A percentile compares a stretch with the other conserved stretches of the same genome.
Evolutionary conservation across 257 asterid genomes (phyloP).

Genomic region (Cruciata laevipes): DNA sequence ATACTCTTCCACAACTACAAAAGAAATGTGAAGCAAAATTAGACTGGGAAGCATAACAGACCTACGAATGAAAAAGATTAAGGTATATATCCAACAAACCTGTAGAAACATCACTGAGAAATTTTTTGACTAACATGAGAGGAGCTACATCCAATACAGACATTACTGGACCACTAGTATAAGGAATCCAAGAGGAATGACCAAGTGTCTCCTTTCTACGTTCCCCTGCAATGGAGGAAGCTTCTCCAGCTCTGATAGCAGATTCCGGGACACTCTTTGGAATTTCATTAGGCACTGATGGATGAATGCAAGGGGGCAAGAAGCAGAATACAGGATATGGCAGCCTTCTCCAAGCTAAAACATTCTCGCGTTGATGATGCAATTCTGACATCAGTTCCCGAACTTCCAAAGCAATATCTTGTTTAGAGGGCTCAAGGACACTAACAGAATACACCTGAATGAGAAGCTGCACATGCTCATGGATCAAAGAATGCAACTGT

Average conservation of each 20-base stretch:
- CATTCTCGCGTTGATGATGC: slow-evolving; percentile 47
- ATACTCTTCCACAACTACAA: slow-evolving; percentile 54
- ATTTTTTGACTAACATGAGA: slow-evolving; percentile 62
- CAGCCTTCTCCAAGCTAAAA: slow-evolving; percentile 46
- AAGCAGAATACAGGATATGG: slow-evolving; percentile 80
- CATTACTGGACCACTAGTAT: slow-evolving; percentile 51
- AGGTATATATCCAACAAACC: slow-evolving; percentile 39
- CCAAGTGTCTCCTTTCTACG: slow-evolving; percentile 29
- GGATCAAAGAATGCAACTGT: slow-evolving; percentile 80
- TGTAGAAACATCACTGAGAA: slow-evolving; percentile 64
- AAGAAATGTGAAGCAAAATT: slow-evolving; percentile 3
- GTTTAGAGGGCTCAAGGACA: slow-evolving; percentile 73
- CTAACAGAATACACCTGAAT: slow-evolving; percentile 76
- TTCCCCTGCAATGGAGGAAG: slow-evolving; percentile 20
- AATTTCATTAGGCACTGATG: slow-evolving; percentile 50
- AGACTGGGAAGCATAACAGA: neutral
- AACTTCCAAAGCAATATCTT: slow-evolving; percentile 52
- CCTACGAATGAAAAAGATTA: slow-evolving; percentile 14
- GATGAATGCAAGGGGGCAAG: slow-evolving; percentile 55
- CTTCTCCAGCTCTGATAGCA: slow-evolving; percentile 18
- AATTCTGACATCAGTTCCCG: slow-evolving; percentile 59
- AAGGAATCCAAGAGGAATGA: slow-evolving; percentile 57
- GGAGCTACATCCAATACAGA: slow-evolving; percentile 92
- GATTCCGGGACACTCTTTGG: slow-evolving; percentile 31
- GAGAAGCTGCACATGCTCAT: slow-evolving; percentile 91